These are phyloP conservation scores for Saprolegnia diclina DNA, from an alignment of 352 stramenopile species.

Conservation along the genomic window DNA sequence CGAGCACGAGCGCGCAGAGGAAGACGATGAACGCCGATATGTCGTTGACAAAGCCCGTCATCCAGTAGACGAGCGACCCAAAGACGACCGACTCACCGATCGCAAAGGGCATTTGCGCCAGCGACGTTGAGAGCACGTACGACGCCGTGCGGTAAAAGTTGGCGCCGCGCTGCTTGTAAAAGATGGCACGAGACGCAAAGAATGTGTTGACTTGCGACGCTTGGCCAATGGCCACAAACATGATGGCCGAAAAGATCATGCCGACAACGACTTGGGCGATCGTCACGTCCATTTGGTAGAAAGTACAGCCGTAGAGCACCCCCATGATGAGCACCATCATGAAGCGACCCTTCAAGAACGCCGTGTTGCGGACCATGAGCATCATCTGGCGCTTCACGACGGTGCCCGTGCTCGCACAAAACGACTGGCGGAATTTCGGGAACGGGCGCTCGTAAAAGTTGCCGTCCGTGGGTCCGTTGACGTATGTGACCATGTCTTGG, in stretches of 20 bases:
- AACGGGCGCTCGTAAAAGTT: conserved; percentile 31
- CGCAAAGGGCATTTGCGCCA: conserved; percentile 52
- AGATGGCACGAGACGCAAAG: conserved; percentile 58
- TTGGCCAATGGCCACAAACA: conserved; percentile 77
- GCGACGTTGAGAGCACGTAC: conserved; percentile 60
- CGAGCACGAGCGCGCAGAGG: conserved; percentile 59
- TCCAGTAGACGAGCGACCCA: conserved; percentile 82
- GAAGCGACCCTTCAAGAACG: conserved; percentile 45
- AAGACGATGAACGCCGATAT: conserved; percentile 62
- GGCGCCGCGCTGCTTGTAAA: conserved; percentile 83
- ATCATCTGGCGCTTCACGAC: conserved; percentile 56
- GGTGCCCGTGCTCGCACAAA: conserved; percentile 24
- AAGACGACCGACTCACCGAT: conserved; percentile 79
- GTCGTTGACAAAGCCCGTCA: conserved; percentile 59
- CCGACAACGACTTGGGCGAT: conserved; percentile 63
- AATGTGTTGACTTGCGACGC: conserved; percentile 75
- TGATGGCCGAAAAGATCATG: conserved; percentile 74
- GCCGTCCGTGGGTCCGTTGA: conserved; percentile 25
- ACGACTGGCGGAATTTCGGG: conserved; percentile 26
- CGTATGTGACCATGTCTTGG: conserved; percentile 39
- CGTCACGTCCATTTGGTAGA: conserved; percentile 44
- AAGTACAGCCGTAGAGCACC: conserved; percentile 45
- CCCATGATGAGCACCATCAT: conserved; percentile 50
- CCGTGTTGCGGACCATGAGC: conserved; percentile 55
- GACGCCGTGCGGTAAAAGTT: conserved; percentile 84